Conservation (phyloP, 495 filamentous ascomycete species). For the Stereocaulon alpinum region DNA sequence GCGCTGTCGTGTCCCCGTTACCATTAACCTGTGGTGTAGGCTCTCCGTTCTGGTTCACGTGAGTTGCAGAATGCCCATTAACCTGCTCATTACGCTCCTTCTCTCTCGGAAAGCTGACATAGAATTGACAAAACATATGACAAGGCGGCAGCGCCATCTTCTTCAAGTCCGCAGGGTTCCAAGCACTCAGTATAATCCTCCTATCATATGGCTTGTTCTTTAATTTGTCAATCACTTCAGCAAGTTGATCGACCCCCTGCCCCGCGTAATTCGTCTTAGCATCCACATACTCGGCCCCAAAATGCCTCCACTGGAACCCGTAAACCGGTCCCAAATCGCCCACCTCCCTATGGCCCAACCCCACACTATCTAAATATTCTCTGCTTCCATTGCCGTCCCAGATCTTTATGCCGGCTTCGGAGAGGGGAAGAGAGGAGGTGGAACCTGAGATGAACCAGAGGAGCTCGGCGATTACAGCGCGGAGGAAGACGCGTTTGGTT, state of each 20-base stretch:
- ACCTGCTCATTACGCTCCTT: slow-evolving; percentile 16
- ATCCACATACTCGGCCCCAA: slow-evolving; percentile 81
- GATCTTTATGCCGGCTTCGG: slow-evolving; percentile 75
- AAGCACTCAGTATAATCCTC: slow-evolving; percentile 78
- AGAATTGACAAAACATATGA: slow-evolving; percentile 99
- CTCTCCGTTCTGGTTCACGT: neutral
- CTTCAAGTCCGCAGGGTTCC: slow-evolving; percentile 78
- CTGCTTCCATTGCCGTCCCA: slow-evolving; percentile 97
- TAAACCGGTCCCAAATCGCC: slow-evolving; percentile 95
- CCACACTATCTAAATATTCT: slow-evolving; percentile 73
- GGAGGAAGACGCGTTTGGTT: slow-evolving; percentile 91
- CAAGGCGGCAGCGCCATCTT: slow-evolving; percentile 95
- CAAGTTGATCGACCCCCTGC: slow-evolving; percentile 84
- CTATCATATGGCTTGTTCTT: slow-evolving; percentile 75
- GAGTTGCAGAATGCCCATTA: neutral
- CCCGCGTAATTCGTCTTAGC: slow-evolving; percentile 72
- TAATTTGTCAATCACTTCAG: slow-evolving; percentile 74
- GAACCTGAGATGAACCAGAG: slow-evolving; percentile 88
- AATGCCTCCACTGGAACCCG: slow-evolving; percentile 98
- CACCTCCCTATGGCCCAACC: slow-evolving; percentile 63
- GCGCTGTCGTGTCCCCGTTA: neutral
- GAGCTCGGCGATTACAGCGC: slow-evolving; percentile 83
- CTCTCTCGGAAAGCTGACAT: slow-evolving; percentile 64
- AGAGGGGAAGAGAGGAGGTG: slow-evolving; percentile 67
- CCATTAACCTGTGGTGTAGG: slow-evolving; percentile 10